phyloP scores from a whole-genome alignment of 768 basidiomycete species.

The Lyophyllum decastes region DNA sequence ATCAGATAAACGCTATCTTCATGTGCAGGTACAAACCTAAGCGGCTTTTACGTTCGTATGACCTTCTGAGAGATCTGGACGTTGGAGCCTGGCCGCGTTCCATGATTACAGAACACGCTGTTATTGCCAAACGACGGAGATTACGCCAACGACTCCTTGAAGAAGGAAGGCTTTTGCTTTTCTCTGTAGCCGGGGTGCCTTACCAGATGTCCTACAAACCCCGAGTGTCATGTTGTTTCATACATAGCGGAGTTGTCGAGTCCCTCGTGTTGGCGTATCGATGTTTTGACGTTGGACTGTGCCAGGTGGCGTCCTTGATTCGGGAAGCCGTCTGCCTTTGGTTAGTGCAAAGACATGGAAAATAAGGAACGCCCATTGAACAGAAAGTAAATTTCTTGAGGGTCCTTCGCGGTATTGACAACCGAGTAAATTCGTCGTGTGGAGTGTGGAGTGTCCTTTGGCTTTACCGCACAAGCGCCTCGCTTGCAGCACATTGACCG shows the following conservation, averaged over 20 bases:
- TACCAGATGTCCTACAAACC: slow-evolving; percentile 1
- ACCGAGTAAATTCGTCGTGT: not conserved
- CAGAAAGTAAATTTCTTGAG: not conserved
- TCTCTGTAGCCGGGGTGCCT: not conserved
- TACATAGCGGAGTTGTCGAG: not conserved
- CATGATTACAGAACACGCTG: not conserved
- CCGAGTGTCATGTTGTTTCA: not conserved
- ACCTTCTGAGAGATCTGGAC: not conserved
- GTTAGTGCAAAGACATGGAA: slow-evolving; percentile 1
- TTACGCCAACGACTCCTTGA: slow-evolving; percentile 1
- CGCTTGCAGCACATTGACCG: not conserved
- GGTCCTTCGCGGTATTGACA: not conserved
- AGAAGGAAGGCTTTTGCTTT: not conserved
- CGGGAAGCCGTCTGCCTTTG: not conserved
- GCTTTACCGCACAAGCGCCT: not conserved
- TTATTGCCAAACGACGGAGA: not conserved
- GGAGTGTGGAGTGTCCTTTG: not conserved
- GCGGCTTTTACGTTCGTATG: not conserved
- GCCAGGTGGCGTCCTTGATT: not conserved
- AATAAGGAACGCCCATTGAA: not conserved
- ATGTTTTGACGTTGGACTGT: not conserved
- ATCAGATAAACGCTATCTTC: not conserved
- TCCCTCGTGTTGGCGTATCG: not conserved
- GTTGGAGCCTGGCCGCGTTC: not conserved
- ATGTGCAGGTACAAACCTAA: not conserved